Conservation (phyloP, 345 rosid species). For the Pseudoturritis turrita region DNA sequence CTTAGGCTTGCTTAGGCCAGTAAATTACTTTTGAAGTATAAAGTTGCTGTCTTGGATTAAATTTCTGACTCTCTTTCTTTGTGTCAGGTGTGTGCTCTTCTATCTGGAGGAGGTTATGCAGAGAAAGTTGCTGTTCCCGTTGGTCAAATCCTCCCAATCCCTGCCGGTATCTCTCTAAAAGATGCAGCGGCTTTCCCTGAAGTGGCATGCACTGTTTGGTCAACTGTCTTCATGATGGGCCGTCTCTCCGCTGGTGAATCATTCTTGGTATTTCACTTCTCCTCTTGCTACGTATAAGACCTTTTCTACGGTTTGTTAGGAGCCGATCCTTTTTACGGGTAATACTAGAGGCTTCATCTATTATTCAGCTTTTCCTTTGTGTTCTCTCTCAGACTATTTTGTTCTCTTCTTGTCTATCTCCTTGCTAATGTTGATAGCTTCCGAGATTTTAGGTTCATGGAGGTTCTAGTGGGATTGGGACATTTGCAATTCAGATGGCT, state of each 20-base stretch:
- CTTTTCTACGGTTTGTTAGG: not conserved
- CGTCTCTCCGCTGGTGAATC: conserved; percentile 59
- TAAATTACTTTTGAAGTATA: not conserved
- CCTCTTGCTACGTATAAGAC: not conserved
- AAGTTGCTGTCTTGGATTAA: not conserved
- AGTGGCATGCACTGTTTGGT: conserved; percentile 93
- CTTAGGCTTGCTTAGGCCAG: not conserved
- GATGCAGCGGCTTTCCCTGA: conserved; percentile 79
- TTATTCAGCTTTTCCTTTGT: not conserved
- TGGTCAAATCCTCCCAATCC: conserved; percentile 66
- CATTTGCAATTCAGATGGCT: conserved; percentile 86
- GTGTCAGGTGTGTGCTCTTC: conserved; percentile 80
- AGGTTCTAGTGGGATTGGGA: conserved; percentile 93
- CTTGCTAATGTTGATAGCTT: not conserved
- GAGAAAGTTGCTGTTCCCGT: conserved; percentile 79
- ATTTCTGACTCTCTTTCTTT: not conserved
- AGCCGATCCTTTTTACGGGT: not conserved
- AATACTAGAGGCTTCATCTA: not conserved
- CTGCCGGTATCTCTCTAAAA: conserved; percentile 47
- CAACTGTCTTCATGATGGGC: conserved; percentile 79
- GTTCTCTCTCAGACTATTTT: not conserved
- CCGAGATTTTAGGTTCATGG: conserved; percentile 67
- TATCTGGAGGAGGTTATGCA: conserved; percentile 81
- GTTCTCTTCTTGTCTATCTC: not conserved
- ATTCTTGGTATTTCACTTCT: conserved; percentile 45